Evolutionary conservation across 2,329 filamentous ascomycete genomes (phyloP), one percentile per base, ranked within the genome.

Genomic region (Exophiala oligosperma): DNA sequence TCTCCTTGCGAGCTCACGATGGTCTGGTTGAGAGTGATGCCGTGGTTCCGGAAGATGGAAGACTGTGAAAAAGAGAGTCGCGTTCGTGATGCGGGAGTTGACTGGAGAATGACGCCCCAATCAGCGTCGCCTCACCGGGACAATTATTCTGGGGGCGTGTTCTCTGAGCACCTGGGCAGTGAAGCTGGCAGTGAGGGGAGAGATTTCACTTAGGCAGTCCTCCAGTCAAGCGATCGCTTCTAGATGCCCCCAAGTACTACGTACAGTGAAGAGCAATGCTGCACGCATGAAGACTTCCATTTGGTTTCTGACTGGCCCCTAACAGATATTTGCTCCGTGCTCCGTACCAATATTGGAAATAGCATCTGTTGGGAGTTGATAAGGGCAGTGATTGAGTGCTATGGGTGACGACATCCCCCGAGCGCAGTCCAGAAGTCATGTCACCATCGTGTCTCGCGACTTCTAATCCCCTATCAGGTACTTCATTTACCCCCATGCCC

Each of bases 11-110:
- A 50, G 44, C 11, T 32, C 26, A n/a, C 38, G 41, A 47, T 32
- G 49, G 17, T 17, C 24, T 14, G 46, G 37, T 47, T 54, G 46
- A 54, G 37, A 38, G 46, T 49, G 47, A 51, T 50, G 53, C 61
- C 61, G 61, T 57, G 46, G 52, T 54, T 58, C 61, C 61, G 61
- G 29, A 61, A 61, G 56, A 59, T 47, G 56, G 23, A 32, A 29
- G 28, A 48, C 41, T 51, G 37, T 29, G 48, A 28, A 49, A 43
- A 37, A 38, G 35, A 44, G 49, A 51, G 55, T 56, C 52, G 49
- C 57, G 52, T 48, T 23, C 9, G 14, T 43, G 40, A 23, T 17
- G 40, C 6, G 40, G 40, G 40, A 43, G 40, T 35, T 35, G 32
- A 35, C 32, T 35, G 32, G 32, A 35, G 32, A 35, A 35, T 2